Conservation (phyloP, 2,329 filamentous ascomycete species). For the Acephala macrosclerotiorum region DNA sequence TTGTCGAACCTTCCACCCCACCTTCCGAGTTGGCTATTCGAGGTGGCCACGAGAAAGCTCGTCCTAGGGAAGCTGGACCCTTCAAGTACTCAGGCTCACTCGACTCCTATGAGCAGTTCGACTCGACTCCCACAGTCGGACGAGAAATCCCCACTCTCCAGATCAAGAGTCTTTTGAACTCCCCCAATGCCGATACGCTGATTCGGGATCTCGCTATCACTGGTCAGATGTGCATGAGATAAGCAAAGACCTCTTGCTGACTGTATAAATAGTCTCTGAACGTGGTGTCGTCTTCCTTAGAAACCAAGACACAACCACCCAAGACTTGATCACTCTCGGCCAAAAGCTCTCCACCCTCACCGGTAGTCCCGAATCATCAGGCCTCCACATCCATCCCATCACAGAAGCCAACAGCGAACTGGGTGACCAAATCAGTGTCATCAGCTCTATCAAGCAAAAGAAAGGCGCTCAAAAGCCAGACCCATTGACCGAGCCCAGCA, state of each 20-base stretch:
- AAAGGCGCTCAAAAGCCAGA: slow-evolving; percentile 43
- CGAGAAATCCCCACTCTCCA: slow-evolving; percentile 65
- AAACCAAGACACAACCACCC: slow-evolving; percentile 54
- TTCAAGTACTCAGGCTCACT: slow-evolving; percentile 29
- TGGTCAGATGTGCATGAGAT: slow-evolving; percentile 39
- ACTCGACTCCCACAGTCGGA: slow-evolving; percentile 48
- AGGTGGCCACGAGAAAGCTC: slow-evolving; percentile 16
- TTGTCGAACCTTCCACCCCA: slow-evolving; percentile 3
- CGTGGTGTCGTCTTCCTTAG: slow-evolving; percentile 61
- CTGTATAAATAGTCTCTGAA: slow-evolving; percentile 64
- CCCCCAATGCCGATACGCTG: slow-evolving; percentile 57
- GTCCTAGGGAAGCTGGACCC: slow-evolving; percentile 3
- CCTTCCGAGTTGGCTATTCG: slow-evolving; percentile 1
- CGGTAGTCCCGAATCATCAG: slow-evolving; percentile 46
- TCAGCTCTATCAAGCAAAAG: slow-evolving; percentile 53
- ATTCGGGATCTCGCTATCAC: slow-evolving; percentile 64
- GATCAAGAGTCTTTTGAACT: slow-evolving; percentile 62
- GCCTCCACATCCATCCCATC: slow-evolving; percentile 63
- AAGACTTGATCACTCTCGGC: slow-evolving; percentile 53
- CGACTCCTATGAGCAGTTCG: slow-evolving; percentile 31
- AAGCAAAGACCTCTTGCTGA: slow-evolving; percentile 41
- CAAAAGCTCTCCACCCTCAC: slow-evolving; percentile 47
- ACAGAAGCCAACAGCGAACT: slow-evolving; percentile 58
- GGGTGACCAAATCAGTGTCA: slow-evolving; percentile 63
- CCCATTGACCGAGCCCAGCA: slow-evolving; percentile 58